Evolutionary conservation across 257 asterid species (phyloP).

Genomic region (Przewalskia tangutica): DNA sequence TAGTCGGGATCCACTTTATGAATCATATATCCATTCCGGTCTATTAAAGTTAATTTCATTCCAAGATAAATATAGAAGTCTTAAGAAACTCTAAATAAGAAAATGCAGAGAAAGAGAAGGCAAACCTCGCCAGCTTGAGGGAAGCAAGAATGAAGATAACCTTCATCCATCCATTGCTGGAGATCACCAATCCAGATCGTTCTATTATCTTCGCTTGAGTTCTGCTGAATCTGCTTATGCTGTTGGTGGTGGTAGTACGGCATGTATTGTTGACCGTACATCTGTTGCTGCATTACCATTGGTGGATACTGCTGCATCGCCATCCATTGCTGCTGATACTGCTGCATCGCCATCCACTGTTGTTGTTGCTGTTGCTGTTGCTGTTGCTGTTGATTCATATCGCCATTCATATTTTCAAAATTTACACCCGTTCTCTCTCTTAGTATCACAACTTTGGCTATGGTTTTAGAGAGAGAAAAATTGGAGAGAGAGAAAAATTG

Average conservation of each 20-base stretch:
- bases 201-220: slow-evolving; percentile 61
- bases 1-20: background rate
- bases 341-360: slow-evolving; percentile 92
- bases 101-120: background rate
- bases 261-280: slow-evolving; percentile 68
- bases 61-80: background rate
- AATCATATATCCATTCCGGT: background rate
- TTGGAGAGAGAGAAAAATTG: background rate
- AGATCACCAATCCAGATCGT: slow-evolving; percentile 99
- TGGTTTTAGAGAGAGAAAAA: background rate
- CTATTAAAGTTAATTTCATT: background rate
- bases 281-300: slow-evolving; percentile 77
- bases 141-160: slow-evolving; percentile 71
- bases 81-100: background rate
- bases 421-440: background rate
- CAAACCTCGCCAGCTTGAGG: slow-evolving; percentile 65
- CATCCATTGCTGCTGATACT: slow-evolving; percentile 86
- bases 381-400: slow-evolving; percentile 15
- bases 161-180: slow-evolving; percentile 95
- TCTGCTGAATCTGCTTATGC: slow-evolving; percentile 42
- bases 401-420: slow-evolving; percentile 2
- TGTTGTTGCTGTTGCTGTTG: slow-evolving; percentile 62
- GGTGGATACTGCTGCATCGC: slow-evolving; percentile 71
- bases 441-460: background rate
- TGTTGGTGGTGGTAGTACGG: slow-evolving; percentile 51